phyloP scores from a whole-genome alignment of 1,139 yeast genomes.

The Taphrina communis region DNA sequence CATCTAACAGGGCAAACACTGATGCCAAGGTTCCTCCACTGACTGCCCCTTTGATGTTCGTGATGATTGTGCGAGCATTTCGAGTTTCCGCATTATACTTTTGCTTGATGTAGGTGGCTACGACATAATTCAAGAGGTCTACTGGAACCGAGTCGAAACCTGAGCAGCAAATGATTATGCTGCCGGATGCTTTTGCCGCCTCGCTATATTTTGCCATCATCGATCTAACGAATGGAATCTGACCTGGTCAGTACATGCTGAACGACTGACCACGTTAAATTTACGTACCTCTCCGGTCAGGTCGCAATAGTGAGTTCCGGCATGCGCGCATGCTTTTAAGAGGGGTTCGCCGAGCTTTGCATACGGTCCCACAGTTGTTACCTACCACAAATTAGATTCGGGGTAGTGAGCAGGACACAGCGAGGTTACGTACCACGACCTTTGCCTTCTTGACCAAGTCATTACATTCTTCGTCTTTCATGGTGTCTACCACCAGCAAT shows the following conservation, averaged over 20 bases:
- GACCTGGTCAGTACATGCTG: not conserved
- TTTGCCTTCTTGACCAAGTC: conserved; percentile 11
- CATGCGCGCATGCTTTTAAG: conserved; percentile 17
- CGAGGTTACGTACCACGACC: conserved; percentile 14
- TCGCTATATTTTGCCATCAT: conserved; percentile 15
- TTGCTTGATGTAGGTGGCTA: conserved; percentile 8
- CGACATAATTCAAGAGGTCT: conserved; percentile 7
- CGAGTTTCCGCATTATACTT: conserved; percentile 7
- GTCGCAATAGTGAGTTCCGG: conserved; percentile 29
- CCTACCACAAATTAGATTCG: not conserved
- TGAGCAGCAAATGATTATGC: conserved; percentile 12
- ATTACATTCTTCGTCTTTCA: not conserved
- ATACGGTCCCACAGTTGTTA: conserved; percentile 28
- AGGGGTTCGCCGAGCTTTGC: conserved; percentile 10
- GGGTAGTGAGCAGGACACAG: not conserved
- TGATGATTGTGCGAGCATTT: conserved; percentile 13
- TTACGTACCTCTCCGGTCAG: conserved; percentile 22
- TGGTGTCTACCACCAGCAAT: conserved; percentile 17
- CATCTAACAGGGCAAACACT: conserved; percentile 7
- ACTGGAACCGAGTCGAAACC: conserved; percentile 30
- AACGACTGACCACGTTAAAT: no score
- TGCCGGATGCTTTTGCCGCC: conserved; percentile 8
- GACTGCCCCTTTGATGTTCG: conserved; percentile 8
- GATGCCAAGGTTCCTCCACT: conserved; percentile 31
- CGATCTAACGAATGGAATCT: conserved; percentile 20